These are phyloP conservation scores for Aspergillus cejpii DNA, from an alignment of 2,329 filamentous ascomycete species.

Conservation along the genomic window DNA sequence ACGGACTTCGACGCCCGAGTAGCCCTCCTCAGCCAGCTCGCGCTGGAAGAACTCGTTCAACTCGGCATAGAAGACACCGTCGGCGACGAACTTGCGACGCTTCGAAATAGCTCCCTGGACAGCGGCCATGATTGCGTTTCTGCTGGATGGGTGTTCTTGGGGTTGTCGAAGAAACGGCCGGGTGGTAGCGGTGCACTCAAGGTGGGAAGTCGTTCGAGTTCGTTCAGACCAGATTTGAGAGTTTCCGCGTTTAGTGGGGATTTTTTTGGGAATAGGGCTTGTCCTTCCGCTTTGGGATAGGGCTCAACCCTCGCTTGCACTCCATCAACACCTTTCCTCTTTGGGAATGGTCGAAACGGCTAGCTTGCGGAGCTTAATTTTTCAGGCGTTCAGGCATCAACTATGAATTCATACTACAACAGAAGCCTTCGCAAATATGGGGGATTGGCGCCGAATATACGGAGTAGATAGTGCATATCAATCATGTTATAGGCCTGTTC, in stretches of 20 bases:
- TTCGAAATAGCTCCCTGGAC: conserved; percentile 49
- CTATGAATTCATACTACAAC: not conserved
- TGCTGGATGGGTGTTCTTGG: conserved; percentile 26
- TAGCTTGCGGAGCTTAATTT: conserved; percentile 6
- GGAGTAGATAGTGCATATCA: no score
- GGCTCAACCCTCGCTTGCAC: conserved; percentile 38
- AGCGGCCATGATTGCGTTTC: conserved; percentile 45
- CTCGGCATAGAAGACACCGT: conserved; percentile 99
- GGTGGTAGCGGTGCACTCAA: conserved; percentile 23
- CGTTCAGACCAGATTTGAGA: conserved; percentile 30
- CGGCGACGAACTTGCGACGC: conserved; percentile 71
- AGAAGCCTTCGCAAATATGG: not conserved
- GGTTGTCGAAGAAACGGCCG: conserved; percentile 33
- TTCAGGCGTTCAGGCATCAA: conserved; percentile 7
- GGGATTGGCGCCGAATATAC: no score
- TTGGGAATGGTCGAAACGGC: conserved; percentile 12
- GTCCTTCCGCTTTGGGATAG: conserved; percentile 31
- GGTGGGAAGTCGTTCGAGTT: conserved; percentile 27
- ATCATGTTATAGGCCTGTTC: not conserved
- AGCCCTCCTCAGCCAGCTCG: conserved; percentile 99
- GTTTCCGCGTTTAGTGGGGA: conserved; percentile 37
- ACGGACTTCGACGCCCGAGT: conserved; percentile 99
- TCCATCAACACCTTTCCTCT: conserved; percentile 18
- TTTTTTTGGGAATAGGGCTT: conserved; percentile 31
- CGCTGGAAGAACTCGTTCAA: conserved; percentile 99